Base-by-base conservation (phyloP, 495 filamentous ascomycete genomes). In the Penicillium cataractarum region DNA sequence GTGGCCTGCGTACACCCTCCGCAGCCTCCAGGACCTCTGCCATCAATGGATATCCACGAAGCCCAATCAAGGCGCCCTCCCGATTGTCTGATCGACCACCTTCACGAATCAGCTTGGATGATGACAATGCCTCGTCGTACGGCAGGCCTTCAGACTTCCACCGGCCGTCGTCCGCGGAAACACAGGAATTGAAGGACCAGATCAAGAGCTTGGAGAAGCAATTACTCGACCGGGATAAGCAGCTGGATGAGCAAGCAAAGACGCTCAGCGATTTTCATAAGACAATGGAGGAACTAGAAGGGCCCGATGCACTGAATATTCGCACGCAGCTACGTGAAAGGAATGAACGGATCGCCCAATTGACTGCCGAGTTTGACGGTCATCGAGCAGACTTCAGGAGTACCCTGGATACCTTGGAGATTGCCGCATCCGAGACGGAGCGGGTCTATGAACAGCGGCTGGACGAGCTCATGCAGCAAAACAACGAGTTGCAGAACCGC, bases 361-460 rank as follows among this genome's bases (percentile, higher is more conserved):
- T 99, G 66, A 97, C 92, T 3, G 87, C 90, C 5, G 96, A 99
- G 70, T 99, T 99, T 65, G 95, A 99, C 73, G 84, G 89, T 12
- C 95, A 99, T 71, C 86, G 95, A 33, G 95, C 94, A 9, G 95
- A 99, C 73, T 99, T 99, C 74, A 82, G 95, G 60, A 96, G 90
- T 71, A 99, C 95, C 19, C 92, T 99, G 52, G 95, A 99, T 77
- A 96, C 93, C 1, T 81, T 99, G 39, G 95, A 99, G 76, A 87
- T 97, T 77, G 96, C 95, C 8, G 96, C 93, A 66, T 92, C 93
- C 0, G 95, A 99, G 76, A 99, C 95, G 7, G 94, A 97, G 74
- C 84, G 95, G n/a, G 93, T 98, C 7, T 98, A 99, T 68, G 96
- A 98, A 72, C 91, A 92, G 70, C 87, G 88, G 64, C 88, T 97